Base-by-base conservation (phyloP, 1,284 basidiomycete genomes). In the Microbotryum saponariae region DNA sequence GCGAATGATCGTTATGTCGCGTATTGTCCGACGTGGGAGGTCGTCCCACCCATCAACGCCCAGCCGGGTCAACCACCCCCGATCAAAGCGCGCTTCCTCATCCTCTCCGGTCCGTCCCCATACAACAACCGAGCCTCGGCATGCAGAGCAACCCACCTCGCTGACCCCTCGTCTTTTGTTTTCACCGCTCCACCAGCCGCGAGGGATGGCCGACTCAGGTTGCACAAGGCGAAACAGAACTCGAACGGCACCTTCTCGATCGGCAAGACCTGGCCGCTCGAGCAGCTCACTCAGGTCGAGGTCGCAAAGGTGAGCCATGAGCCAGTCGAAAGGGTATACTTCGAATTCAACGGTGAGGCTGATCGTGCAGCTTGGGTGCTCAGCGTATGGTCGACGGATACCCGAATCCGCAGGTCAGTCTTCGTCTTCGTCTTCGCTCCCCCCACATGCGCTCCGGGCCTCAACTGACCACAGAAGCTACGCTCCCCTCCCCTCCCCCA, bases 151-250 rank as follows among this genome's bases (percentile, higher is more conserved):
- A 6, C 27, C 6, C 27, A 27, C 27, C 27, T 6, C 27, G 6
- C 27, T 27, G 27, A 27, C 4, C 25, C 6, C 27, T 27, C 27
- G 27, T 27, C 27, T 27, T 27, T 27, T 5, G n/a, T 1, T 5
- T 27, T 5, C 27, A 6, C 27, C 27, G 27, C 27, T 27, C 1
- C 0, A 59, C 16, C 37, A 42, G 60, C 66, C 2, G 27, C 51
- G 4, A 48, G 61, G 14, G 58, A 62, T 27, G 69, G 70, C 2
- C 50, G 51, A 3, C 67, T 75, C 59, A 75, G 55, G 48, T 53
- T 97, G 27, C 91, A 98, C 81, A 98, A 99, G 77, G 91, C 92
- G 8, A 97, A 97, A 77, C 78, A 91, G 63, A 98, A 99, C 75
- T 85, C 87, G 46, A 98, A 97, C 73, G 88, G 89, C 46, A 85